These are phyloP conservation scores for Metschnikowia picachoensis DNA, from an alignment of 805 yeast species.

Conservation along the genomic window DNA sequence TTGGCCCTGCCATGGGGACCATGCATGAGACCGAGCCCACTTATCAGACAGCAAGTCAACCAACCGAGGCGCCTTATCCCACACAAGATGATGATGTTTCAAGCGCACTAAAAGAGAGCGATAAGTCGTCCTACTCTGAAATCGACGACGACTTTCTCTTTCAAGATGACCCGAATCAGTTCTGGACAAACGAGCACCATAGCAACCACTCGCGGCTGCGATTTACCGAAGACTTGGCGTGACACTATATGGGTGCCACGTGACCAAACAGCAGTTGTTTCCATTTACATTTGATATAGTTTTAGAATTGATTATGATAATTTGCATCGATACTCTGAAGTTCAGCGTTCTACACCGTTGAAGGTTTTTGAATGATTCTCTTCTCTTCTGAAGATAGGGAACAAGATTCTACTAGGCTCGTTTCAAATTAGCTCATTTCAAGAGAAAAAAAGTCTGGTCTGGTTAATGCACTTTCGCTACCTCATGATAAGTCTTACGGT, in stretches of 20 bases:
- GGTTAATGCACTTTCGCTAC: no score
- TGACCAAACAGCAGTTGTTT: no score
- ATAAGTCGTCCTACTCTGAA: slow-evolving; percentile 12
- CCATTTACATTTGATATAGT: no score
- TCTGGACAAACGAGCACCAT: slow-evolving; percentile 11
- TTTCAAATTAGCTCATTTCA: no score
- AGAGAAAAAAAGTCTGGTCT: no score
- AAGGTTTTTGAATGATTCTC: no score
- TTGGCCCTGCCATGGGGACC: slow-evolving; percentile 5
- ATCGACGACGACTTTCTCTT: slow-evolving; percentile 15
- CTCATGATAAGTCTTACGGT: no score
- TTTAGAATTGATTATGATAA: no score
- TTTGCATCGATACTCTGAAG: no score
- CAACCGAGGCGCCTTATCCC: slow-evolving; percentile 8
- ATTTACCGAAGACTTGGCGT: slow-evolving; percentile 16
- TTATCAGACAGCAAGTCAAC: neutral
- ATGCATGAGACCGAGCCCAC: slow-evolving; percentile 9
- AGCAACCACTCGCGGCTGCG: slow-evolving; percentile 20
- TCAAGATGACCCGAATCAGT: slow-evolving; percentile 7
- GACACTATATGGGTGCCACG: neutral
- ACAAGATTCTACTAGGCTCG: no score
- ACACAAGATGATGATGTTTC: slow-evolving; percentile 4
- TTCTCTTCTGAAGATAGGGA: no score
- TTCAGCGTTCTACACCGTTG: no score
- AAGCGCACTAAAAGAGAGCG: slow-evolving; percentile 5